Evolutionary conservation across 2,329 filamentous ascomycete species (phyloP).

Genomic region (Dothiorella sarmentorum): DNA sequence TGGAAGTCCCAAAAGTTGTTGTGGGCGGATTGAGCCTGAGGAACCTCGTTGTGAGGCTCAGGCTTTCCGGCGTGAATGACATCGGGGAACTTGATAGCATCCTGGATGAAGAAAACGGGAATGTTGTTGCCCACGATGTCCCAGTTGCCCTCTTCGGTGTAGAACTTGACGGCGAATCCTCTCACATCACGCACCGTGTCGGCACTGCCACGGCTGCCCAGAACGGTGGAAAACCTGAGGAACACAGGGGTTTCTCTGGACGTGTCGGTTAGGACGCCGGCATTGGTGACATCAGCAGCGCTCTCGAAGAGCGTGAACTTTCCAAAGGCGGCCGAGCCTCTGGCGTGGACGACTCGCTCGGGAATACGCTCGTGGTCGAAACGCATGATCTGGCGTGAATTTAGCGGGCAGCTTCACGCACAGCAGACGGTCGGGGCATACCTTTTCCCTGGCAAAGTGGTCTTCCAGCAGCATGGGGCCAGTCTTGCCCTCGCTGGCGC

Average conservation of each 20-base stretch:
- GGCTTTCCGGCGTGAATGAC: constrained; percentile 63
- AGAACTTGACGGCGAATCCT: constrained; percentile 75
- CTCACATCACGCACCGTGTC: constrained; percentile 82
- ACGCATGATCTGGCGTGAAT: constrained; percentile 57
- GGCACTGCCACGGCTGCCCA: constrained; percentile 70
- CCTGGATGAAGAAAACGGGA: constrained; percentile 73
- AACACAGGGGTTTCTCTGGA: constrained; percentile 65
- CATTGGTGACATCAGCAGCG: constrained; percentile 59
- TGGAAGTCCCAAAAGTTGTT: constrained; percentile 78
- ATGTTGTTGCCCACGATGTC: constrained; percentile 73
- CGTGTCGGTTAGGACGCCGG: constrained; percentile 65
- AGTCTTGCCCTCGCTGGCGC: constrained; percentile 58
- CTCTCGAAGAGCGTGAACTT: constrained; percentile 65
- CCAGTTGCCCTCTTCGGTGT: constrained; percentile 75
- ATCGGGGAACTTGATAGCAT: constrained; percentile 71
- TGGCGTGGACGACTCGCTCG: constrained; percentile 65
- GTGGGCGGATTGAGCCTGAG: constrained; percentile 67
- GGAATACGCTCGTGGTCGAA: constrained; percentile 75
- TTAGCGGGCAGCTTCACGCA: neutral
- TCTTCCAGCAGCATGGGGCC: constrained; percentile 72
- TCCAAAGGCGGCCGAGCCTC: constrained; percentile 62
- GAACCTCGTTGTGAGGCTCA: constrained; percentile 66
- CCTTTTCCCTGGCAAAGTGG: constrained; percentile 69
- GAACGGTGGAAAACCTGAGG: constrained; percentile 73
- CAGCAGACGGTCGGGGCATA: constrained; percentile 30